Base-by-base conservation (phyloP, 805 yeast genomes). In the Ogataea ganodermae region DNA sequence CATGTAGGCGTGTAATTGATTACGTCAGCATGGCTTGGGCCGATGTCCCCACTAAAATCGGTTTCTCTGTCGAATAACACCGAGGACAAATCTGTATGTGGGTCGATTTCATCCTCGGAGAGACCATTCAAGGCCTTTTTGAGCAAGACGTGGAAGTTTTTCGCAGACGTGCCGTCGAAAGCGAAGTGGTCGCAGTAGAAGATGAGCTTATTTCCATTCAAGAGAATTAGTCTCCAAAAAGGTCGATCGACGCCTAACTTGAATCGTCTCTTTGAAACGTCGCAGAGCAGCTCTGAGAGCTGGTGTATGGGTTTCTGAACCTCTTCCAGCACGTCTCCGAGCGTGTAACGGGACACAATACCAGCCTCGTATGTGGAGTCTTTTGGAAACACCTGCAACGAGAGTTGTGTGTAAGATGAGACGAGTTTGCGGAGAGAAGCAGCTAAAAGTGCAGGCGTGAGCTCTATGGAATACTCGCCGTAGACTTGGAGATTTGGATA, bases 121-220 rank as follows among this genome's bases (percentile, higher is more conserved):
- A 55, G 57, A 17, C 48, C 36, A 12, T 55, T 37, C 26, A 68
- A 52, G 22, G 60, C 58, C 9, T 57, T 51, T 36, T 62, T 33
- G 24, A 55, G 40, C 26, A 48, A 35, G 1, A 45, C 7, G 26
- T 48, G 71, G 50, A 70, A 66, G 36, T 52, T 53, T 14, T 48
- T 45, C 2, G 68, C 70, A 13, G 70, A 57, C 13, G 58, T 57
- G 2, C 74, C 75, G 52, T 71, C 74, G 35, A 64, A 61, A 9
- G 66, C 46, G 3, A 60, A 22, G 46, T 64, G 73, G 21, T 68
- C 67, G 45, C 61, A 63, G 20, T 41, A 42, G 30, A 69, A 55
- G 8, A 58, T 16, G 28, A 58, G 30, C 2, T 48, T 46, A 20
- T 46, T 46, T 3, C 49, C 33, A 20, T 53, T 54, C 3, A 54